Evolutionary conservation across 257 asterid genomes (phyloP).

Genomic region (Asclepias syriaca): DNA sequence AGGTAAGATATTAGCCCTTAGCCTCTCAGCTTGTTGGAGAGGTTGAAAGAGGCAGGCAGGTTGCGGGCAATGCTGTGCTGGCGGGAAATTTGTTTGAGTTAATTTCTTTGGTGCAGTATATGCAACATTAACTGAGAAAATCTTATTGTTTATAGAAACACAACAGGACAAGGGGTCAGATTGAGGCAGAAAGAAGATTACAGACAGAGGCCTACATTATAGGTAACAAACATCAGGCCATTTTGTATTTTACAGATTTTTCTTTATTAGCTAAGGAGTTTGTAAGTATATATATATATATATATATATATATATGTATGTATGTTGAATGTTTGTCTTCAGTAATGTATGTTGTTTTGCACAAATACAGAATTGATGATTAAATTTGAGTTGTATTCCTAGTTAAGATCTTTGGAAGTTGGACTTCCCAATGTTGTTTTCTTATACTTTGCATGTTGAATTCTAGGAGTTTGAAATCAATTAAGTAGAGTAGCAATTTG

Average conservation of each 20-base stretch:
- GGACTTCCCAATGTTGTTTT: not conserved
- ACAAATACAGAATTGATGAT: not conserved
- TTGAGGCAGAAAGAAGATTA: not conserved
- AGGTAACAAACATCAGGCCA: not conserved
- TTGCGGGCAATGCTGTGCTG: not conserved
- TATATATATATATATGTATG: not conserved
- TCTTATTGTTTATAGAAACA: constrained; percentile 2
- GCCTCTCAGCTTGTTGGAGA: constrained; percentile 6
- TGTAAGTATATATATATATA: not conserved
- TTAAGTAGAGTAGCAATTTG: not conserved
- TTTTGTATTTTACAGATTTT: constrained; percentile 5
- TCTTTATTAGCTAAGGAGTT: constrained; percentile 4
- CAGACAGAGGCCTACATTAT: constrained; percentile 1
- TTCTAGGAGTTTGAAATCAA: not conserved
- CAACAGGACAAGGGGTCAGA: not conserved
- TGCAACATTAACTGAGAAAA: not conserved
- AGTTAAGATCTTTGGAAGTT: not conserved
- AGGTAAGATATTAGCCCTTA: not conserved
- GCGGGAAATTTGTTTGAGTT: not conserved
- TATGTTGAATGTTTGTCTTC: not conserved
- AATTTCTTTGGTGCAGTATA: constrained; percentile 2
- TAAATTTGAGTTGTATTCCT: constrained; percentile 3
- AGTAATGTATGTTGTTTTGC: not conserved
- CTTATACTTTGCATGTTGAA: too few relatives aligned
- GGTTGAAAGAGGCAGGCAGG: constrained; percentile 4